Base-by-base conservation (phyloP, 192 early-diverging fungal species). In the Backusella tarrabulga region DNA sequence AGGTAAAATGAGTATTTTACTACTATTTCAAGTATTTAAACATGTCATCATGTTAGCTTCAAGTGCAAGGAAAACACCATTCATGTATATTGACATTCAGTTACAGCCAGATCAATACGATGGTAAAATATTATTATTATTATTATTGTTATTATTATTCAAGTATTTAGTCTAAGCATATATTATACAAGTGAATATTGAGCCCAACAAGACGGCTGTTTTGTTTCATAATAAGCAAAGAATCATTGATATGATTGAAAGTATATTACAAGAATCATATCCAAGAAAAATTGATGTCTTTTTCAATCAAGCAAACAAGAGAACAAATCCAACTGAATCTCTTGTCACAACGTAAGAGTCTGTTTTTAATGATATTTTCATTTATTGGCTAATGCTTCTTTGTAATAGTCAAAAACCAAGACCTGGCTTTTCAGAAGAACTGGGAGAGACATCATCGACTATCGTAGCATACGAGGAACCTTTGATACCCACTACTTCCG, bases 121-220 rank as follows among this genome's bases (percentile, higher is more conserved):
- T 66, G 68, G 77, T 79, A 32, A 32, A 32, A 3, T 1, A 3
- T 32, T 32, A 32, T 32, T 32, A 32, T 32, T 32, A 32, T 1
- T 32, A 32, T 32, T 29, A 29, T 32, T 29, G 1, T 29, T 29
- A 32, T 32, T 32, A 32, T 32, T 32, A 32, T 32, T 32, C 0
- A 32, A 32, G 29, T 32, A 9, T 71, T 34, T 14, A 14, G 67
- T 38, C 17, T 46, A 21, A 3, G 50, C 42, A 32, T 32, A 3
- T 32, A 32, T 32, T 32, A 32, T 32, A 0, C 3, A 3, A 83
- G 82, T 83, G 15, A 83, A 83, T 68, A 72, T 83, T n/a, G 82
- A 83, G 29, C 82, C 82, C 1, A 83, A 76, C 52, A 83, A 83
- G 35, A 83, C 77, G 52, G 67, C 68, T 0, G 72, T 77, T 17